Base-by-base conservation (phyloP, 2,329 filamentous ascomycete genomes). In the Ophiostoma angusticollis region DNA sequence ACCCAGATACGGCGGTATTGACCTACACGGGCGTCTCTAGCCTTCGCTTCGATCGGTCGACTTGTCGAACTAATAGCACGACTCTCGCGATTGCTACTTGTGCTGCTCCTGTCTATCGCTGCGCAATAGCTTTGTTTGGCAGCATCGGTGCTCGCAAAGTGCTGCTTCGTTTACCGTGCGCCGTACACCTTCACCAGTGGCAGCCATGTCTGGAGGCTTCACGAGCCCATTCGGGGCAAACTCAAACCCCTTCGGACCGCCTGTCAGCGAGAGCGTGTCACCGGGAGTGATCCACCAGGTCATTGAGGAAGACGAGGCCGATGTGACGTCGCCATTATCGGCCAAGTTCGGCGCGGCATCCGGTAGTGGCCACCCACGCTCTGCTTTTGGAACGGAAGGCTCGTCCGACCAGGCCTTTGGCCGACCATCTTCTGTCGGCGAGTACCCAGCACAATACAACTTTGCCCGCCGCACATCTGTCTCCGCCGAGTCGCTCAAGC, bases 401-500 rank as follows among this genome's bases (percentile, higher is more conserved):
- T 28, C 32, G 21, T 40, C 41, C 5, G 31, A 42, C 24, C 61
- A 58, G n/a, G 59, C 64, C 3, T 76, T 77, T 50, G 70, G 72
- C 21, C 55, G 68, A 56, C 59, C 59, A 50, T 57, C 66, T 17
- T 68, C 70, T 44, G 63, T 71, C 28, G 78, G 84, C 48, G 78
- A 75, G 51, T 84, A 94, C 55, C 91, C 91, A 40, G 81, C 75
- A 50, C 87, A 96, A 58, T 96, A 95, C 64, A 93, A 93, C 59
- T 80, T 94, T 61, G 83, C 77, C 51, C 82, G 91, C 47, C 84
- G 91, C 52, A 95, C 87, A 28, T 96, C 91, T 4, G 91, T 98
- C 38, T 96, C 91, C 29, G 91, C 91, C 36, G 91, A 98, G 62
- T 95, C 89, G 2, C 70, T 96, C 54, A 93, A 94, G 59, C 91